phyloP scores from a whole-genome alignment of 257 asterid genomes.

The Petrea volubilis region DNA sequence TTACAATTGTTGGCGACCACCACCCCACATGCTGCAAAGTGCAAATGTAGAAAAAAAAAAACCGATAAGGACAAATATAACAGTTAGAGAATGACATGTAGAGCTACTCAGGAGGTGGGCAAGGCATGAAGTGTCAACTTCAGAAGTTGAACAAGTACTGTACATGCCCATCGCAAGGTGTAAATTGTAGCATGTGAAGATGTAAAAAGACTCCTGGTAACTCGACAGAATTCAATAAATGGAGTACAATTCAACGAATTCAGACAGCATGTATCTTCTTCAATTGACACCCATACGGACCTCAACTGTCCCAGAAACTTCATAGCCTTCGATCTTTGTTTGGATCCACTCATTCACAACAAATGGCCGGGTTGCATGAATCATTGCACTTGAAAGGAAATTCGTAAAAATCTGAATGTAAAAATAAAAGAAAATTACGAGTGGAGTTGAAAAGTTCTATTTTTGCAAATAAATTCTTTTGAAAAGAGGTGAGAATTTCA shows the following conservation, averaged over 20 bases:
- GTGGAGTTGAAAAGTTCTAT: conserved; percentile 5
- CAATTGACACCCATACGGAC: conserved; percentile 50
- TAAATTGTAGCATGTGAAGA: background rate
- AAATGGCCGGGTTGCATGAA: conserved; percentile 92
- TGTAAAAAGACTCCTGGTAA: background rate
- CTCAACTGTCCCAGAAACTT: conserved; percentile 99
- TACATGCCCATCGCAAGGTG: conserved; percentile 6
- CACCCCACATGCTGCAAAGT: conserved; percentile 83
- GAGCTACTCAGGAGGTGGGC: background rate
- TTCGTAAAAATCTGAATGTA: conserved; percentile 84
- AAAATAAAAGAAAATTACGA: conserved; percentile 8
- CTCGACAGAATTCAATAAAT: background rate
- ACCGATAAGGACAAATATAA: conserved; percentile 8
- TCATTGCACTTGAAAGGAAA: conserved; percentile 97
- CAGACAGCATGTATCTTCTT: background rate
- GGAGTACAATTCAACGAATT: background rate
- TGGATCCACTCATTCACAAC: conserved; percentile 95
- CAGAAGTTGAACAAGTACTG: background rate
- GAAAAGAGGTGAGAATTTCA: background rate
- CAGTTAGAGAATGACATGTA: background rate
- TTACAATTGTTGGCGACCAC: conserved; percentile 95
- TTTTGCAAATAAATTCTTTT: conserved; percentile 15
- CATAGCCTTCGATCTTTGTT: conserved; percentile 94
- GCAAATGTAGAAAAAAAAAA: conserved; percentile 21
- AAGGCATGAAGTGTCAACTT: background rate